Evolutionary conservation across 164 flowering plant genomes (phyloP), one percentile per base, ranked within the genome.

Genomic region (Annona cherimola): DNA sequence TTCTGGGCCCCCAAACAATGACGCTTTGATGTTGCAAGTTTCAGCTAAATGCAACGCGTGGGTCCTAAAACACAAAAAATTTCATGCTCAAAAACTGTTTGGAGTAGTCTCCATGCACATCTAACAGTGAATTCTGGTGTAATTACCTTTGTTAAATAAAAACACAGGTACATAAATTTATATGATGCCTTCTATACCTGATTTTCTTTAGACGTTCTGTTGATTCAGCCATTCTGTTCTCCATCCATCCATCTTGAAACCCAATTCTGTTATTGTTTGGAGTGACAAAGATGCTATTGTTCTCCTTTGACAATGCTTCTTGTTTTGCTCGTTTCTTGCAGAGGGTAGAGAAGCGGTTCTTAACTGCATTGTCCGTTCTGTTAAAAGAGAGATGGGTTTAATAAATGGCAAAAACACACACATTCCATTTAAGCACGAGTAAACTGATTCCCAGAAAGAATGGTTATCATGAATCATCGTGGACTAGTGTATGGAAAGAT

Each of bases 331-430:
- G 84, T 83, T 93, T 95, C 84, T 95, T 95, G 83, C 98, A 87
- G 70, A 95, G 80, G 42, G 98, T 95, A 6, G 96, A 75, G 83
- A 95, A 95, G 12, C 99, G 87, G 77, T 95, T 95, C 77, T 95
- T 95, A 75, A 95, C 99, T 65, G 99, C 99, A 83, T 95, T 95
- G 77, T 93, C 99, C 50, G 99, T 93, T 83, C 99, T 95, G 89
- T 74, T 78, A 73, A 59, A 61, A 74, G 26, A 59, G 20, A 2
- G 59, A 69, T 5, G 20, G 65, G 9, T 68, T 57, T 67, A 61
- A 35, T 4, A 6, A 12, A 42, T 42, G 19, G 42, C n/a, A 20
- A 40, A 62, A 62, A 62, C 5, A 5, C 26, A 4, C 18, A 40
- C 40, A n/a, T 12, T 40, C 16, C 20, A 40, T n/a, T 11, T 6